These are phyloP conservation scores for Aspergillus phoenicis DNA, from an alignment of 2,329 filamentous ascomycete species.

Conservation along the genomic window DNA sequence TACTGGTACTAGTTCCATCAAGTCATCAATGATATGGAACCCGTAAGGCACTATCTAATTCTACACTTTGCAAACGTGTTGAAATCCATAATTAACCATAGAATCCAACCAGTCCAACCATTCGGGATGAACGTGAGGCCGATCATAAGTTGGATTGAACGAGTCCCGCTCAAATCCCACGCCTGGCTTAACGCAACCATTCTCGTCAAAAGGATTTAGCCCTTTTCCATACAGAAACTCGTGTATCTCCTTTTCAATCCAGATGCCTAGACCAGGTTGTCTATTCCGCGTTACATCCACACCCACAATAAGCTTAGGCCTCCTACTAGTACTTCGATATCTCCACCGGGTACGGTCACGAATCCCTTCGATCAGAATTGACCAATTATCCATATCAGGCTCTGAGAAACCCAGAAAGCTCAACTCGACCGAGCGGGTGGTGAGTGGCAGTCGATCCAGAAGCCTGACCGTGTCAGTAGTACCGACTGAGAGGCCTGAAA, in stretches of 20 bases:
- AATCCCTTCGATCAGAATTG: conserved; percentile 24
- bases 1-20: too few species aligned
- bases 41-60: too few species aligned
- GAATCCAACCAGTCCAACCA: too few species aligned
- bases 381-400: conserved; percentile 8
- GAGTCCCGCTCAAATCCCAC: not conserved
- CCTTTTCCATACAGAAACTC: conserved; percentile 29
- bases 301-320: conserved; percentile 11
- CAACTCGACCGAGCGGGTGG: conserved; percentile 37
- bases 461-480: conserved; percentile 32
- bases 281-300: too few species aligned
- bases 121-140: not conserved
- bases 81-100: too few species aligned
- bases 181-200: too few species aligned
- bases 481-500: conserved; percentile 30
- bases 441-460: conserved; percentile 30
- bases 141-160: not conserved
- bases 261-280: conserved; percentile 9
- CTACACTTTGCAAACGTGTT: too few species aligned
- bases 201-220: conserved; percentile 23
- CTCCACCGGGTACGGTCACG: conserved; percentile 19
- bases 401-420: conserved; percentile 17
- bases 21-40: rapidly evolving
- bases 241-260: conserved; percentile 18
- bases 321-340: conserved; percentile 9